A percentile compares a stretch with the other conserved stretches of the same genome.
Evolutionary conservation across 495 filamentous ascomycete species (phyloP).

Genomic region (Xylaria castorea): DNA sequence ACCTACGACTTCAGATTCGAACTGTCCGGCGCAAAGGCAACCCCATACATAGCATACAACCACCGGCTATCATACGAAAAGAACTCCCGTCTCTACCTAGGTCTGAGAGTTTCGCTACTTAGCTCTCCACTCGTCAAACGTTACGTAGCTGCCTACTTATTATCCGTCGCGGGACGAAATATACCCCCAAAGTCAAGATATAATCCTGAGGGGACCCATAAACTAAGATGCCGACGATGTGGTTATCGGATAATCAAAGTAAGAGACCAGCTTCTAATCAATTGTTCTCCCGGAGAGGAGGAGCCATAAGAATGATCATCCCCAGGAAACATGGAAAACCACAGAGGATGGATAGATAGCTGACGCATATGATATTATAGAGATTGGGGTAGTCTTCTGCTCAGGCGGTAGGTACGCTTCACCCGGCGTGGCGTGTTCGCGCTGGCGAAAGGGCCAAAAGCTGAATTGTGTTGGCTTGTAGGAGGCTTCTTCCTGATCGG

Average conservation of each 20-base stretch:
- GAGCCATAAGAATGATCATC: not conserved
- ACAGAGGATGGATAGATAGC: not conserved
- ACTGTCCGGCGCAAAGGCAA: not conserved
- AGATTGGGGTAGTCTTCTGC: conserved; percentile 95
- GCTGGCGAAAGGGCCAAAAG: conserved; percentile 22
- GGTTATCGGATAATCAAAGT: conserved; percentile 97
- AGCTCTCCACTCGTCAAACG: not conserved
- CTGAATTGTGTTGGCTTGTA: conserved; percentile 43
- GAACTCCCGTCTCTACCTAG: not conserved
- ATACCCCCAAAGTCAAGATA: not conserved
- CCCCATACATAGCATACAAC: too few species aligned
- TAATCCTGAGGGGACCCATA: conserved; percentile 28
- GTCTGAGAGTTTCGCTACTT: not conserved
- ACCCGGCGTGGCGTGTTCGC: conserved; percentile 25
- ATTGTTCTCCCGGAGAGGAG: not conserved
- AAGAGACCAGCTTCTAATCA: conserved; percentile 38
- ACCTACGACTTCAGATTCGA: not conserved
- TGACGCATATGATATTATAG: conserved; percentile 53
- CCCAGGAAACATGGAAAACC: not conserved
- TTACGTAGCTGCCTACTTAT: not conserved
- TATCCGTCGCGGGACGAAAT: conserved; percentile 13
- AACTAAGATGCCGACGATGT: conserved; percentile 70
- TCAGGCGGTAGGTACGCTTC: conserved; percentile 77
- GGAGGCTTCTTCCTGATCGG: conserved; percentile 93
- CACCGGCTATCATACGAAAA: not conserved